Evolutionary conservation across 2,329 filamentous ascomycete species (phyloP).

Genomic region (Pseudocercospora crystallina): DNA sequence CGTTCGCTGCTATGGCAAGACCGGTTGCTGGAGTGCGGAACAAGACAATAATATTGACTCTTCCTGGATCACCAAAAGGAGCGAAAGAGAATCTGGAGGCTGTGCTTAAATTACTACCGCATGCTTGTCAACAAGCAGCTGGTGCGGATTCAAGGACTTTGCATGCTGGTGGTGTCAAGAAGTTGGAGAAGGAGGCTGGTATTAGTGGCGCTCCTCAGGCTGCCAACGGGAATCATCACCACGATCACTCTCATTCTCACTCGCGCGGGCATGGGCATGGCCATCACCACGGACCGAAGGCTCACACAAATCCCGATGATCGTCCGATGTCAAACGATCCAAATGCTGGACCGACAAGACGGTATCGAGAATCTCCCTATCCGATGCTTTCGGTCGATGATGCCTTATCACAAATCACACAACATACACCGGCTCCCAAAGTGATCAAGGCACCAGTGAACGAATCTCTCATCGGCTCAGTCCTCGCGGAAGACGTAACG

Average conservation of each 20-base stretch:
- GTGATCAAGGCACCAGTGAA: constrained; percentile 62
- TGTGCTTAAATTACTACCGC: constrained; percentile 83
- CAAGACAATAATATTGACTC: constrained; percentile 77
- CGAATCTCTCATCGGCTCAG: constrained; percentile 66
- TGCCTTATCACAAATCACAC: constrained; percentile 70
- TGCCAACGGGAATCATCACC: constrained; percentile 33
- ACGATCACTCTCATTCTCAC: constrained; percentile 39
- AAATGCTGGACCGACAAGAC: constrained; percentile 60
- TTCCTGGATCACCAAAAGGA: constrained; percentile 93
- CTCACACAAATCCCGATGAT: constrained; percentile 68
- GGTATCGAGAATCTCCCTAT: constrained; percentile 84
- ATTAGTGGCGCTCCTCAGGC: constrained; percentile 25
- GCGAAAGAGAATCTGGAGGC: constrained; percentile 90
- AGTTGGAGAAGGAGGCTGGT: constrained; percentile 80
- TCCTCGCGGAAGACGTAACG: constrained; percentile 79
- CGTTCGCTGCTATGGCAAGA: constrained; percentile 94
- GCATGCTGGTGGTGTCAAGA: constrained; percentile 78
- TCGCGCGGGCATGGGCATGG: constrained; percentile 47
- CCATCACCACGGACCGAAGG: constrained; percentile 61
- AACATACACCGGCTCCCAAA: constrained; percentile 67
- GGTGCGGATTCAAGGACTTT: constrained; percentile 77
- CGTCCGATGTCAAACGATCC: constrained; percentile 60
- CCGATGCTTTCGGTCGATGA: constrained; percentile 86
- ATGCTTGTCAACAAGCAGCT: constrained; percentile 87
- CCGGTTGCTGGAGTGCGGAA: constrained; percentile 87